Conservation (phyloP, 2,329 filamentous ascomycete species). For the Fusarium sororula region DNA sequence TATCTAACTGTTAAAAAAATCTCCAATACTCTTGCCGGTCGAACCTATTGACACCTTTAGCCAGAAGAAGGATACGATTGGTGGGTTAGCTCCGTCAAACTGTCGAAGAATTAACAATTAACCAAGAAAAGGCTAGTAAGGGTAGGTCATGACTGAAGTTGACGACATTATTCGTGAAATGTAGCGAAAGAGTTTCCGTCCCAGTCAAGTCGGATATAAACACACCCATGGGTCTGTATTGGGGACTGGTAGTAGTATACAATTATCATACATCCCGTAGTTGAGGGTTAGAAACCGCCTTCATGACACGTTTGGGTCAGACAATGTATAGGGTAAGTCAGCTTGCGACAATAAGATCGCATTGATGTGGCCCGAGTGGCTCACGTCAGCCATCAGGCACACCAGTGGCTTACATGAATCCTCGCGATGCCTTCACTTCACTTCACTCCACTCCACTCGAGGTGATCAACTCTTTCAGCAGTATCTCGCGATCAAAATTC, state of each 20-base stretch:
- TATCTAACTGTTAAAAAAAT: not conserved
- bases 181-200: not conserved
- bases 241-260: not conserved
- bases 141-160: not conserved
- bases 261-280: too few relatives aligned
- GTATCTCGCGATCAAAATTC: not conserved
- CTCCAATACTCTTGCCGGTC: not conserved
- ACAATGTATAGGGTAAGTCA: not conserved
- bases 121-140: not conserved
- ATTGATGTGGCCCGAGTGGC: slow-evolving; percentile 28
- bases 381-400: slow-evolving; percentile 39
- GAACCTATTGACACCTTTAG: not conserved
- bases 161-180: slow-evolving; percentile 14
- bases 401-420: slow-evolving; percentile 24
- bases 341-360: not conserved
- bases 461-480: not conserved
- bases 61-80: not conserved
- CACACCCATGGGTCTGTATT: not conserved
- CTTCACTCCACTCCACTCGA: not conserved
- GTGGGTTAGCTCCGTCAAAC: not conserved
- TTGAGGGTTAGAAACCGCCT: not conserved
- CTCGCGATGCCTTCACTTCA: slow-evolving; percentile 2
- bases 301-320: not conserved
- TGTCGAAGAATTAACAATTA: not conserved
- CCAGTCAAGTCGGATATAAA: not conserved